Evolutionary conservation across 306 rosid genomes (phyloP).

Genomic region (Dalbergia cochinchinensis): DNA sequence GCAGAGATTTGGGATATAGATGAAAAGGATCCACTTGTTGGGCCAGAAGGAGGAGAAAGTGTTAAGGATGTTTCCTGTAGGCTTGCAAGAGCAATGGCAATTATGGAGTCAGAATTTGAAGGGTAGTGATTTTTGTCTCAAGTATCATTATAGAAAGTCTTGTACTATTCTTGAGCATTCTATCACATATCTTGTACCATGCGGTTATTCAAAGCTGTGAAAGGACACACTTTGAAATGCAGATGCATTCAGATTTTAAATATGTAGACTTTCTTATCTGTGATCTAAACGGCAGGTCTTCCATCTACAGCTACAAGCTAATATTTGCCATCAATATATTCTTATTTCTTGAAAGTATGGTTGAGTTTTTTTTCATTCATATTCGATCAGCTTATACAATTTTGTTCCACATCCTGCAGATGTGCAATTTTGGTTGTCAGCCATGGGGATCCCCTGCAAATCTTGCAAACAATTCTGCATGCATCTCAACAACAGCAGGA

Average conservation of each 20-base stretch:
- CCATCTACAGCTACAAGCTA: neutral
- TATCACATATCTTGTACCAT: constrained; percentile 5
- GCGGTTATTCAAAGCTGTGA: constrained; percentile 3
- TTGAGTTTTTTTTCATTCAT: constrained; percentile 26
- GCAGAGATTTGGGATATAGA: constrained; percentile 78
- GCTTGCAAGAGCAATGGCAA: constrained; percentile 63
- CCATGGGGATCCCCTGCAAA: constrained; percentile 92
- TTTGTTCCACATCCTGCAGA: constrained; percentile 52
- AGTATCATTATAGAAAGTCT: constrained; percentile 12
- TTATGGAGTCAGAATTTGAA: constrained; percentile 71
- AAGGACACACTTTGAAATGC: constrained; percentile 2
- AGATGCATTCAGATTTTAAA: constrained; percentile 12
- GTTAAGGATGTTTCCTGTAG: constrained; percentile 86
- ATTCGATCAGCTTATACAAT: constrained; percentile 12
- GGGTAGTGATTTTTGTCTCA: constrained; percentile 62
- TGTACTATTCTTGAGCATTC: constrained; percentile 7
- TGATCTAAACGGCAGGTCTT: constrained; percentile 21
- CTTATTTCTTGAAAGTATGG: constrained; percentile 12
- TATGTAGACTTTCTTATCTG: neutral
- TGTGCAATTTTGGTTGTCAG: constrained; percentile 81
- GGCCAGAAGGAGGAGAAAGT: constrained; percentile 93
- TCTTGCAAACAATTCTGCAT: constrained; percentile 72
- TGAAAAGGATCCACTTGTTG: constrained; percentile 72
- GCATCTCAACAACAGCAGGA: constrained; percentile 60
- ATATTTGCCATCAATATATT: neutral